Percentiles rank a stretch among this genome's conserved stretches.
phyloP scores from a whole-genome alignment of 1,139 yeast genomes.

The Magnusiomyces magnusii region DNA sequence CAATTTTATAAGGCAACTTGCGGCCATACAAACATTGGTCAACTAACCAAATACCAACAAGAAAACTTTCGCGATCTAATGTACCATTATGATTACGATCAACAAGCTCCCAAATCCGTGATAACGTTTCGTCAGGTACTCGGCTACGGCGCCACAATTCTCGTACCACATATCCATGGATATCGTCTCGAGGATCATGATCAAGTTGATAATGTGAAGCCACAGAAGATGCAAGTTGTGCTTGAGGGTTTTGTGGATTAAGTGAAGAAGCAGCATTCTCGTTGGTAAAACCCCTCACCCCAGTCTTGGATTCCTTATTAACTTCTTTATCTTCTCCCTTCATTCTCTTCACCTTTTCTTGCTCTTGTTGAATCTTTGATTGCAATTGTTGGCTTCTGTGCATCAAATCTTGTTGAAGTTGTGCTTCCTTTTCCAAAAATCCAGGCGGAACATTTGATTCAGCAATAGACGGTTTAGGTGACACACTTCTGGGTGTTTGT shows the following conservation, averaged over 20 bases:
- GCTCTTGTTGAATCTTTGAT: background rate
- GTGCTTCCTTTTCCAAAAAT: background rate
- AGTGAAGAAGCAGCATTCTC: background rate
- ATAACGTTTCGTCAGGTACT: slow-evolving; percentile 55
- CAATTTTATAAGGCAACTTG: slow-evolving; percentile 61
- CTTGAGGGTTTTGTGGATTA: background rate
- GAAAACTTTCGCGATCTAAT: slow-evolving; percentile 68
- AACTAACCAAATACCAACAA: slow-evolving; percentile 93
- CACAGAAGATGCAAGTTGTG: background rate
- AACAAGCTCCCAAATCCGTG: slow-evolving; percentile 70
- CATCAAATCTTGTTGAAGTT: background rate
- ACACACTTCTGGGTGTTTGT: no score
- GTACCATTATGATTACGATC: slow-evolving; percentile 73
- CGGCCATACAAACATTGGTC: slow-evolving; percentile 95
- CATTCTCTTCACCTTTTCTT: background rate
- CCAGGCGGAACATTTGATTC: background rate
- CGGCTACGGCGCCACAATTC: slow-evolving; percentile 76
- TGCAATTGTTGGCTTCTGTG: background rate
- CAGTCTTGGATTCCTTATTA: no score
- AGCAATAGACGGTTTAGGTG: no score
- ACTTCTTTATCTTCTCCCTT: background rate
- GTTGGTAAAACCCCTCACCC: background rate
- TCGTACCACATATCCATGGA: slow-evolving; percentile 63
- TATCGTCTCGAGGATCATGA: slow-evolving; percentile 38
- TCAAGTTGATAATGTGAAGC: slow-evolving; percentile 16